Conservation (phyloP, 2,329 filamentous ascomycete species). For the Cyphellophora attinorum region DNA sequence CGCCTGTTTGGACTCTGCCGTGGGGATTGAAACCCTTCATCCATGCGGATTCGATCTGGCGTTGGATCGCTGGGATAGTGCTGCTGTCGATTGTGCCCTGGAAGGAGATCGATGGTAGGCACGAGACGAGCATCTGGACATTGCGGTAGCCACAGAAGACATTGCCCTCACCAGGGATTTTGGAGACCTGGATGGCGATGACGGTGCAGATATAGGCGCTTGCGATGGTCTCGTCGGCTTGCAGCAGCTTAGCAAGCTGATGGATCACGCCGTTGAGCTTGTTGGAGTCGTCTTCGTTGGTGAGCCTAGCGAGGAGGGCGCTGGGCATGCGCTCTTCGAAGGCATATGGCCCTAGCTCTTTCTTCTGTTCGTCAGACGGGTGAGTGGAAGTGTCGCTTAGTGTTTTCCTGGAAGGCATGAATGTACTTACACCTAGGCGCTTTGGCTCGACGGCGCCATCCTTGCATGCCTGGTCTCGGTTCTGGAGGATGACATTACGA, state of each 20-base stretch:
- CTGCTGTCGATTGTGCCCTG: too few relatives aligned
- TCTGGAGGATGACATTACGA: too few relatives aligned
- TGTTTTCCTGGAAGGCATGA: too few relatives aligned
- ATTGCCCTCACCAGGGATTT: constrained; percentile 71
- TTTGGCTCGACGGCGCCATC: too few relatives aligned
- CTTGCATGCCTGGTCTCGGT: too few relatives aligned
- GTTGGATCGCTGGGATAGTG: too few relatives aligned
- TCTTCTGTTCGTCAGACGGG: too few relatives aligned
- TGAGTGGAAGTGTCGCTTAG: too few relatives aligned
- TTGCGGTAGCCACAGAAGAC: constrained; percentile 94
- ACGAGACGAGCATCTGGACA: constrained; percentile 82
- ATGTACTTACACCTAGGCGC: too few relatives aligned
- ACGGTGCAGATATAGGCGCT: constrained; percentile 73
- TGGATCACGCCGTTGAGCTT: constrained; percentile 43
- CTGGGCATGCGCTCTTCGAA: constrained; percentile 66
- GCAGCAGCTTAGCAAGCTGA: constrained; percentile 53
- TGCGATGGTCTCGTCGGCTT: constrained; percentile 54
- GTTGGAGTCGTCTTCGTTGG: constrained; percentile 23
- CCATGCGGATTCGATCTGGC: constrained; percentile 82
- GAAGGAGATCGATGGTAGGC: too few relatives aligned
- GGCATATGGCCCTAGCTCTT: constrained; percentile 61
- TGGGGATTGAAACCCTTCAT: constrained; percentile 68
- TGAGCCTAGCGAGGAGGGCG: constrained; percentile 55
- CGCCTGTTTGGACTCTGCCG: constrained; percentile 72
- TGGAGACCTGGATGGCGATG: constrained; percentile 67